Conservation (phyloP, 768 basidiomycete genomes). For the Leccinum pellstonianum region DNA sequence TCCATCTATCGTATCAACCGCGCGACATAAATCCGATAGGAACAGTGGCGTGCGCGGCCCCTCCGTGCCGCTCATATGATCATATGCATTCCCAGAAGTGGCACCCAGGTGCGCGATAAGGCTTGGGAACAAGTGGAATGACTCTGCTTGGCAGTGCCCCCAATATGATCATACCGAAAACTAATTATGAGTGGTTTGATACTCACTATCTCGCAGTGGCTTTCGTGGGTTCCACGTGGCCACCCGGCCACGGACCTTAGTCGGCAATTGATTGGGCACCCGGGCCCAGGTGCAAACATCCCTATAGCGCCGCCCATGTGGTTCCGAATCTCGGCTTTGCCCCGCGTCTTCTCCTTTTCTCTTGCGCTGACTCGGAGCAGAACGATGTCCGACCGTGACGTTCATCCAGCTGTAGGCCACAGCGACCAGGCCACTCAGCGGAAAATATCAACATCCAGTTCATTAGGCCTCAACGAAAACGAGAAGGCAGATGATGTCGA, state of each 20-base stretch:
- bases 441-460: constrained; percentile 15
- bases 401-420: neutral
- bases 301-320: neutral
- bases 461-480: constrained; percentile 12
- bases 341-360: neutral
- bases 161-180: neutral
- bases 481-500: constrained; percentile 19
- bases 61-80: neutral
- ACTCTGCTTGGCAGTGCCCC: neutral
- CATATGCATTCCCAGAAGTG: neutral
- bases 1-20: neutral
- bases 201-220: neutral
- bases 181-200: neutral
- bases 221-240: constrained; percentile 3
- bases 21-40: neutral
- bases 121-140: neutral
- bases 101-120: neutral
- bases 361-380: constrained; percentile 1
- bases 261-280: neutral
- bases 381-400: constrained; percentile 18
- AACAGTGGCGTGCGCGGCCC: neutral
- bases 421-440: constrained; percentile 20
- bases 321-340: constrained; percentile 5
- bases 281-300: neutral
- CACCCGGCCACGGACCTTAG: neutral